A percentile compares a stretch with the other conserved stretches of the same genome.
Evolutionary conservation across 1,284 basidiomycete species (phyloP).

Genomic region (Tilletia caries): DNA sequence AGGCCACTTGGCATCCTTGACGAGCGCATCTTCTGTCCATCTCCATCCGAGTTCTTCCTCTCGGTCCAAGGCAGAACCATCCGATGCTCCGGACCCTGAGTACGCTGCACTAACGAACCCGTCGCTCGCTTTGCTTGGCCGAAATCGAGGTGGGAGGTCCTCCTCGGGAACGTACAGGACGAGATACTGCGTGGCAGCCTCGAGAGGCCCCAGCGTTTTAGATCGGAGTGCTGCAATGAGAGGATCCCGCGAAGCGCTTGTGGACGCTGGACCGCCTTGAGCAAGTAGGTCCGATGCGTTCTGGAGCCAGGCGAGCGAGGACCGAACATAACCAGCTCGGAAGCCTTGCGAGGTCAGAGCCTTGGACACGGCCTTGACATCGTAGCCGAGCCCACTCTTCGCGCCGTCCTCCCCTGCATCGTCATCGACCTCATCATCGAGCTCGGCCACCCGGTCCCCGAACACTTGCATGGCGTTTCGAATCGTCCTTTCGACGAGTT

Average conservation of each 20-base stretch:
- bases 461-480: constrained; percentile 63
- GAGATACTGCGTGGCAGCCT: constrained; percentile 72
- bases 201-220: constrained; percentile 52
- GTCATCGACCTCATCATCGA: constrained; percentile 25
- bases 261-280: constrained; percentile 56
- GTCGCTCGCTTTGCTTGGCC: constrained; percentile 64
- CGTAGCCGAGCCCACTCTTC: not conserved
- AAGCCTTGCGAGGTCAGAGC: constrained; percentile 47
- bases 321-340: constrained; percentile 41
- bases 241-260: constrained; percentile 13
- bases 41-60: constrained; percentile 64
- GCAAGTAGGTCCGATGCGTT: constrained; percentile 33
- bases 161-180: constrained; percentile 73
- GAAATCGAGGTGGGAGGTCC: constrained; percentile 62
- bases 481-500: constrained; percentile 77
- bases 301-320: constrained; percentile 40
- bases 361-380: constrained; percentile 24
- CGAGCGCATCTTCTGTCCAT: constrained; percentile 78
- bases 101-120: constrained; percentile 63
- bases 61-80: not conserved
- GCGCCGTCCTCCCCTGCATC: not conserved
- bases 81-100: constrained; percentile 55
- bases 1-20: constrained; percentile 81
- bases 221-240: constrained; percentile 24
- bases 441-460: constrained; percentile 28